A percentile compares a stretch with the other conserved stretches of the same genome.
Conservation (phyloP, 805 yeast genomes). For the Candida maesae region DNA sequence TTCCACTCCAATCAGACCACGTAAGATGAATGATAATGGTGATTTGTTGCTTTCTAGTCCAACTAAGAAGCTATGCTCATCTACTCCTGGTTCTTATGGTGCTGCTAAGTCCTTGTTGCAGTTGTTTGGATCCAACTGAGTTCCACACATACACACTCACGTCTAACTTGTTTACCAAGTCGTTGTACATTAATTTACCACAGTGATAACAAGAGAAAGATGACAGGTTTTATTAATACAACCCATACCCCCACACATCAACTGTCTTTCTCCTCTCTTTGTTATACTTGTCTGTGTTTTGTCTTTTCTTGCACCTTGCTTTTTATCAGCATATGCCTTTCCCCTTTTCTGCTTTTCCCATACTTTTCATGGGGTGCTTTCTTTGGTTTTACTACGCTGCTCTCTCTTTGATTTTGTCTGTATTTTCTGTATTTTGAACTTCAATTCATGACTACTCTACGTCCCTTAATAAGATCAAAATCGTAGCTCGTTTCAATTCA, state of each 20-base stretch:
- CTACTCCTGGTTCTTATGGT: slow-evolving; percentile 46
- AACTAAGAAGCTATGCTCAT: slow-evolving; percentile 30
- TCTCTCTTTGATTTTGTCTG: background rate
- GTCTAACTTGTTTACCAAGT: too few species aligned
- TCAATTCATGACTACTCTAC: slow-evolving; percentile 1
- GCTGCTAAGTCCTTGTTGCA: slow-evolving; percentile 44
- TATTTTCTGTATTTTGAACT: background rate
- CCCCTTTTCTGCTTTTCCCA: background rate
- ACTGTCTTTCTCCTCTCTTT: too few species aligned
- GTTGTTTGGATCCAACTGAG: slow-evolving; percentile 28
- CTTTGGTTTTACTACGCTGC: background rate
- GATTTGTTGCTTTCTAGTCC: slow-evolving; percentile 34
- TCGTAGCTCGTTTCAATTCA: background rate
- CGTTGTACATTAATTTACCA: too few species aligned
- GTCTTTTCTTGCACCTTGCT: background rate
- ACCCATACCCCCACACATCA: too few species aligned
- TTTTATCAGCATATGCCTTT: background rate
- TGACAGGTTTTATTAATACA: too few species aligned
- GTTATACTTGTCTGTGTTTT: too few species aligned
- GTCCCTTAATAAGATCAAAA: too few species aligned
- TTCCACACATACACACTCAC: background rate
- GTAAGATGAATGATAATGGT: slow-evolving; percentile 19
- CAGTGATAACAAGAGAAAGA: too few species aligned
- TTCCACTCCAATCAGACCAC: slow-evolving; percentile 24
- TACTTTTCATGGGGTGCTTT: too few species aligned